Evolutionary conservation across 2,329 filamentous ascomycete species (phyloP).

Genomic region (Xylariaceae sp.): DNA sequence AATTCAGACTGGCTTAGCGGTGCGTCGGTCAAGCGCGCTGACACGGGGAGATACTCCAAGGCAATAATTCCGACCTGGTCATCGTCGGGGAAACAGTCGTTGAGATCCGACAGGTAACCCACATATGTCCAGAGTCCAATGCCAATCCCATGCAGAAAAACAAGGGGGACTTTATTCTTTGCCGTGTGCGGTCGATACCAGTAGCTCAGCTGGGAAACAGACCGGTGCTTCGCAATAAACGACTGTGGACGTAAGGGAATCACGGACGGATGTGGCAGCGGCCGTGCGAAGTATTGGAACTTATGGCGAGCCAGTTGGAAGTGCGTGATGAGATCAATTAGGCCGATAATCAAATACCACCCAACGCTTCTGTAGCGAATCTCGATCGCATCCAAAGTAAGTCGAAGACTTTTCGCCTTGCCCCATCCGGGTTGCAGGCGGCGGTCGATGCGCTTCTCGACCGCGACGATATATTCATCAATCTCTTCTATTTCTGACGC

Average conservation of each 20-base stretch:
- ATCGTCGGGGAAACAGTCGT: conserved; percentile 31
- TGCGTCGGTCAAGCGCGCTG: conserved; percentile 53
- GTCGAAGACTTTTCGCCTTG: conserved; percentile 50
- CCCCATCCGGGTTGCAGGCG: conserved; percentile 51
- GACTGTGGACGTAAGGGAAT: conserved; percentile 55
- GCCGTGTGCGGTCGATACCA: conserved; percentile 61
- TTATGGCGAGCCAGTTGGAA: conserved; percentile 41
- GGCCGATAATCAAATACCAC: conserved; percentile 58
- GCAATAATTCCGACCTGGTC: conserved; percentile 58
- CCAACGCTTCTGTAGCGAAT: conserved; percentile 56
- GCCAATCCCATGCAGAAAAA: conserved; percentile 68
- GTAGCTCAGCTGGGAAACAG: conserved; percentile 53
- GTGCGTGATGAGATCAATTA: conserved; percentile 49
- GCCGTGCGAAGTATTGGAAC: conserved; percentile 48
- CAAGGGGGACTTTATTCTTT: conserved; percentile 49
- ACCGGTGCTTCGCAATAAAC: conserved; percentile 41
- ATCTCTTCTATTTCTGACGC: conserved; percentile 38
- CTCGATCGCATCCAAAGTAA: conserved; percentile 60
- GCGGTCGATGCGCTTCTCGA: conserved; percentile 49
- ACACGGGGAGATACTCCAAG: conserved; percentile 61
- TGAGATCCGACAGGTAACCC: conserved; percentile 50
- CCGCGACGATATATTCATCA: conserved; percentile 43
- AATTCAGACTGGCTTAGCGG: conserved; percentile 50
- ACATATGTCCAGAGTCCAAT: conserved; percentile 61
- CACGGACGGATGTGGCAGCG: conserved; percentile 38